These are phyloP conservation scores for Avena eriantha DNA, from an alignment of 176 grass and related monocot genomes.

Conservation along the genomic window DNA sequence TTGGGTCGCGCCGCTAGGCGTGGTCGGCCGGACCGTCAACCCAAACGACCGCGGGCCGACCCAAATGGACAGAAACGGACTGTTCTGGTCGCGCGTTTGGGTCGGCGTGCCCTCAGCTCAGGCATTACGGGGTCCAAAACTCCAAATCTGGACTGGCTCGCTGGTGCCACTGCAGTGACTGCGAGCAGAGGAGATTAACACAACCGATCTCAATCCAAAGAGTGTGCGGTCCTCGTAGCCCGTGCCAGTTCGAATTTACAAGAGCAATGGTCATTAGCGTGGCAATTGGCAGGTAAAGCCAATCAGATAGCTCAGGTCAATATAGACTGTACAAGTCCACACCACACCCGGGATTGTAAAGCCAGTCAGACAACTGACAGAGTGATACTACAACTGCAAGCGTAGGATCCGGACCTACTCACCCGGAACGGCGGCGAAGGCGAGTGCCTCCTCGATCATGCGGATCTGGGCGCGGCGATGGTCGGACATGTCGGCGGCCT, in stretches of 20 bases:
- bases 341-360: neutral
- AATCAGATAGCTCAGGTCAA: neutral
- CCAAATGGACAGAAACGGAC: too few relatives aligned
- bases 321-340: neutral
- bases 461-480: slow-evolving; percentile 87
- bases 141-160: neutral
- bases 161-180: neutral
- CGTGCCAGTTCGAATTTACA: neutral
- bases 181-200: neutral
- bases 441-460: slow-evolving; percentile 92
- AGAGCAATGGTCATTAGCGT: neutral
- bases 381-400: neutral
- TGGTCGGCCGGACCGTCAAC: too few relatives aligned
- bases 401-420: neutral
- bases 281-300: neutral
- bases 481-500: slow-evolving; percentile 60
- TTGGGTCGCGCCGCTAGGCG: too few relatives aligned
- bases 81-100: too few relatives aligned
- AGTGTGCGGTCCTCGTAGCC: neutral
- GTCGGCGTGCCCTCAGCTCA: too few relatives aligned
- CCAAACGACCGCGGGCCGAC: too few relatives aligned
- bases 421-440: slow-evolving; percentile 82
- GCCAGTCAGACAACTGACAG: neutral
- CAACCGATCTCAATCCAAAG: neutral
- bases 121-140: neutral